Evolutionary conservation across 108 stramenopile species (phyloP), one percentile per base, ranked within the genome.

Genomic region (Nitzschia putrida): DNA sequence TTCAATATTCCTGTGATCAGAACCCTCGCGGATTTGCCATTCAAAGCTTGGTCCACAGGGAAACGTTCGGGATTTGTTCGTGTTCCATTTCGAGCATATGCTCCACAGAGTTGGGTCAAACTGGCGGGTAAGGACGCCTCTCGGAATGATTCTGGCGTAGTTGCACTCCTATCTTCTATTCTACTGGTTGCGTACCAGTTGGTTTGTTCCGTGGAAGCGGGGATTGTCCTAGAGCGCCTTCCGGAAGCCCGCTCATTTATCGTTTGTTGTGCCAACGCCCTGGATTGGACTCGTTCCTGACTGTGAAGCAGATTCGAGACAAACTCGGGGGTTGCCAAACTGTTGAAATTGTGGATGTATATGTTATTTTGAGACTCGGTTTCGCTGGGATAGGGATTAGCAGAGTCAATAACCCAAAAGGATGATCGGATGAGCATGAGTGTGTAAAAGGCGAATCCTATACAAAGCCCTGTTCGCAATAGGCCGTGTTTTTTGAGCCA

Each of bases 1-100:
- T 81, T 81, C 37, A 90, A 74, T 50, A 93, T 89, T 11, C 89
- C 88, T 5, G 89, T 84, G 34, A 93, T 90, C 41, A 93, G 44
- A 4, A 93, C 89, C 20, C 74, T 64, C 0, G 51, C 67, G 0
- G 83, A 72, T 34, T 75, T 55, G 20, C 40, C 18, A 40, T 77
- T 74, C 37, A 84, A 44, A 13, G 65, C 79, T 5, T 69, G 41
- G 10, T 45, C 42, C 11, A 53, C 16, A 16, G 69, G 41, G 69
- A 65, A 84, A 0, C 53, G 53, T 20, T 77, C 47, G 6, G 79
- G 76, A 60, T 63, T 23, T 8, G n/a, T 39, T 20, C 41, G 21
- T 16, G 61, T 68, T 1, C 68, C 70, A 20, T 77, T 37, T 44
- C 59, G 71, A 3, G 83, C 83, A n/a, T 47, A 47, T 20, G 44